Percentiles rank a stretch among this genome's conserved stretches.
phyloP scores from a whole-genome alignment of 2,329 filamentous ascomycete species.

The Thelonectria olida region DNA sequence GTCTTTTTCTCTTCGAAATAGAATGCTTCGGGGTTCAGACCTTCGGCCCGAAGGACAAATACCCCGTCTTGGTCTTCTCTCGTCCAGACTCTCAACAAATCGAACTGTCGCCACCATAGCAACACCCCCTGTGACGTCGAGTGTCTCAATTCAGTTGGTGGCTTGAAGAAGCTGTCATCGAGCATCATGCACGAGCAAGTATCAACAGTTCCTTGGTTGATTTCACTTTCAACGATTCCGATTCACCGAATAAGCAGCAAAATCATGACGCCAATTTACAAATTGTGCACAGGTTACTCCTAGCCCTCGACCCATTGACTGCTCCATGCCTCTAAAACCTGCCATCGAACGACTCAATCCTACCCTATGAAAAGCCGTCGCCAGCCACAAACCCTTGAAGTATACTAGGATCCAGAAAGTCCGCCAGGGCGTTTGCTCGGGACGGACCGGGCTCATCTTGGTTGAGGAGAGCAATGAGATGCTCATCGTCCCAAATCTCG shows the following conservation, averaged over 20 bases:
- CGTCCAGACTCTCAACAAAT: background rate
- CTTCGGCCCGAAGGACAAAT: background rate
- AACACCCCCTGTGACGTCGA: background rate
- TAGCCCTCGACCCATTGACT: background rate
- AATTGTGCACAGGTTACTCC: no score
- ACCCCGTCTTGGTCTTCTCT: background rate
- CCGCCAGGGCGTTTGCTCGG: slow-evolving; percentile 2
- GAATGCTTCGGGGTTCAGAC: background rate
- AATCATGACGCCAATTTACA: no score
- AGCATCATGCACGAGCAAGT: background rate
- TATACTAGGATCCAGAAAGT: slow-evolving; percentile 6
- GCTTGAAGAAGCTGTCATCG: background rate
- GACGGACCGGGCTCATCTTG: background rate
- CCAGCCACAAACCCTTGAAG: slow-evolving; percentile 8
- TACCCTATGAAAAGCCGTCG: background rate
- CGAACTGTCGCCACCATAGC: background rate
- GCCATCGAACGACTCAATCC: no score
- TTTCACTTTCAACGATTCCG: no score
- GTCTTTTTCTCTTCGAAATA: background rate
- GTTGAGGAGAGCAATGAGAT: slow-evolving; percentile 1
- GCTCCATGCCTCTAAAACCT: no score
- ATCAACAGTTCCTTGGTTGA: background rate
- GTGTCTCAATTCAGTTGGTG: background rate
- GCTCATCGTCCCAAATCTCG: slow-evolving; percentile 5
- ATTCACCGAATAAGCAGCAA: no score